phyloP scores from a whole-genome alignment of 1,139 yeast genomes.

The Candida frijolesensis region DNA sequence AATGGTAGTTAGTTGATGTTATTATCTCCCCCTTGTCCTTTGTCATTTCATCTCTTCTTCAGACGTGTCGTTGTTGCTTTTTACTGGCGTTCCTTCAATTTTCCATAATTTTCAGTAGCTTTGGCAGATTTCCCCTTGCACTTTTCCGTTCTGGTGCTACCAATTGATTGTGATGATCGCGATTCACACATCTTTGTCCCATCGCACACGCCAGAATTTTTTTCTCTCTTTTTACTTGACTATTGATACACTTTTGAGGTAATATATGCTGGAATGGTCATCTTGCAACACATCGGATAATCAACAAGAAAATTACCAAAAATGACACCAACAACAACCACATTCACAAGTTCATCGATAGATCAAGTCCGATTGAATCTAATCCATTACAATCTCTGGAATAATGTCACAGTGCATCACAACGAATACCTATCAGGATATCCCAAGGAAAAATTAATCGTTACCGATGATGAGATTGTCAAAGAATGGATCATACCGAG shows the following conservation, averaged over 20 bases:
- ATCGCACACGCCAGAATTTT: slow-evolving; percentile 3
- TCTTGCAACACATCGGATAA: too few relatives aligned
- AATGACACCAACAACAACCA: neutral
- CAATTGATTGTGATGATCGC: neutral
- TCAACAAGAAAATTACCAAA: neutral
- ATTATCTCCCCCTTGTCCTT: too few relatives aligned
- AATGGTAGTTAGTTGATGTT: too few relatives aligned
- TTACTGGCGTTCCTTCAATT: too few relatives aligned
- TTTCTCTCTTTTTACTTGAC: neutral
- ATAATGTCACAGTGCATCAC: slow-evolving; percentile 31
- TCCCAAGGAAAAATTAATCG: slow-evolving; percentile 32
- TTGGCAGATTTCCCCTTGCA: neutral
- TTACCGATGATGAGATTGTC: slow-evolving; percentile 22
- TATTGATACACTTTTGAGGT: too few relatives aligned
- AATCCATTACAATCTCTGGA: slow-evolving; percentile 58
- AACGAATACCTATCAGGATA: slow-evolving; percentile 24
- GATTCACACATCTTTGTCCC: neutral
- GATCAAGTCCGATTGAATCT: slow-evolving; percentile 45
- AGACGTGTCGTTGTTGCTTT: too few relatives aligned
- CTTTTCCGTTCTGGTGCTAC: neutral
- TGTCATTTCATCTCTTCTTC: too few relatives aligned
- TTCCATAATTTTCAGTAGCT: neutral
- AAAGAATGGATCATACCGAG: slow-evolving; percentile 42
- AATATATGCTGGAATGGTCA: too few relatives aligned
- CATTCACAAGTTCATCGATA: slow-evolving; percentile 11